Evolutionary conservation across 352 stramenopile genomes (phyloP), one percentile per base, ranked within the genome.

Genomic region (Globisporangium emineosum): DNA sequence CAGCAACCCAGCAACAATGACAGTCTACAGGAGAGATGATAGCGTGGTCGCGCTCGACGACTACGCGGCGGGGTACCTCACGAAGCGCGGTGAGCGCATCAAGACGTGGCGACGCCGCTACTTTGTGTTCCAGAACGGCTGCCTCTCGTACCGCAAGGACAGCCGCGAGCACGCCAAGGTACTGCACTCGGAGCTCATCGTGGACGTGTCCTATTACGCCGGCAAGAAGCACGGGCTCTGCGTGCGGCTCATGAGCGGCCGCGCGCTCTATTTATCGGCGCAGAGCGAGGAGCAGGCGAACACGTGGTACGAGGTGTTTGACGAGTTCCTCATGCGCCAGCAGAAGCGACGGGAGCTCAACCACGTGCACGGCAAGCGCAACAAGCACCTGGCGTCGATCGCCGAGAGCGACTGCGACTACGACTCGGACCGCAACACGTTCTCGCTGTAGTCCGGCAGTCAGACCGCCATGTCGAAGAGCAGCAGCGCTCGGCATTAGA

Each of bases 21-120:
- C 50, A 2, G n/a, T 62, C 33, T 35, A 47, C 54, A 59, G 21
- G 45, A 35, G 52, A 13, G 68, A 79, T 33, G 51, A 71, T 25
- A 69, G 67, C 49, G 79, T 90, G 6, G 56, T 88, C 43, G 68
- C 78, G 13, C 77, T 89, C 21, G 75, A 88, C 55, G 80, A 79
- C 62, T 86, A 88, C 67, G 79, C 79, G 27, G 81, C 89, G 62
- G 84, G 84, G 55, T 91, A 79, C 62, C 69, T 93, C 32, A 35
- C 73, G 5, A 93, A 93, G 66, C 78, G 86, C 29, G 80, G 83
- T 21, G 77, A 77, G 19, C 80, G 75, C 65, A 66, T 93, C 64
- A 90, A 90, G 71, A 93, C 73, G 51, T 93, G 83, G 83, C 85
- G 88, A 43, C 81, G 77, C 35, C 81, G 84, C 51, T 93, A 88